phyloP scores from a whole-genome alignment of 257 asterid species.

The Rhazya stricta region DNA sequence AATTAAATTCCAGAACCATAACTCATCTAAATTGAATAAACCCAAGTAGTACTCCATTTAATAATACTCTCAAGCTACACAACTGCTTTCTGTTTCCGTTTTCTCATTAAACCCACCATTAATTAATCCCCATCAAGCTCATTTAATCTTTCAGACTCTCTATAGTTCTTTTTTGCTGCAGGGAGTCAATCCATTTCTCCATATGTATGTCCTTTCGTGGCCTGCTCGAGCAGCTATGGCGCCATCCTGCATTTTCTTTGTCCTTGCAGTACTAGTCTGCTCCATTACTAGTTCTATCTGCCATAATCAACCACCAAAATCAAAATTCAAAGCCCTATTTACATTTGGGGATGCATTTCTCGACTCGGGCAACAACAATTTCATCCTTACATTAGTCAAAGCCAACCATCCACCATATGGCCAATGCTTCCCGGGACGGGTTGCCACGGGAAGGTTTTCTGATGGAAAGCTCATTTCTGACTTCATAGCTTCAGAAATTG shows the following conservation, averaged over 20 bases:
- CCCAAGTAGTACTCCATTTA: background rate
- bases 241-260: background rate
- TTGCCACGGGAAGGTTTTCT: conserved; percentile 26
- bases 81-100: background rate
- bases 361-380: conserved; percentile 30
- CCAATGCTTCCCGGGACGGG: conserved; percentile 13
- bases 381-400: conserved; percentile 16
- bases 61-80: background rate
- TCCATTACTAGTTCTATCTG: background rate
- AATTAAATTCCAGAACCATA: conserved; percentile 3
- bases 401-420: conserved; percentile 28
- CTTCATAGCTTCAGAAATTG: conserved; percentile 14
- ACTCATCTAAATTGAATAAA: conserved; percentile 1
- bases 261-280: background rate
- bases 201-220: no score
- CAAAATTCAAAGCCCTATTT: conserved; percentile 8
- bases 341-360: conserved; percentile 24
- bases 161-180: background rate
- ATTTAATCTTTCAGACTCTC: background rate
- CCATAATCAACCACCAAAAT: background rate
- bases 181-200: background rate
- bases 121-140: background rate
- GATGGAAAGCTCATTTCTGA: conserved; percentile 29
- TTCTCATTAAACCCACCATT: conserved; percentile 6
- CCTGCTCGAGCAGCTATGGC: background rate